Evolutionary conservation across 768 basidiomycete genomes (phyloP).

Genomic region (Leccinum obscurum): DNA sequence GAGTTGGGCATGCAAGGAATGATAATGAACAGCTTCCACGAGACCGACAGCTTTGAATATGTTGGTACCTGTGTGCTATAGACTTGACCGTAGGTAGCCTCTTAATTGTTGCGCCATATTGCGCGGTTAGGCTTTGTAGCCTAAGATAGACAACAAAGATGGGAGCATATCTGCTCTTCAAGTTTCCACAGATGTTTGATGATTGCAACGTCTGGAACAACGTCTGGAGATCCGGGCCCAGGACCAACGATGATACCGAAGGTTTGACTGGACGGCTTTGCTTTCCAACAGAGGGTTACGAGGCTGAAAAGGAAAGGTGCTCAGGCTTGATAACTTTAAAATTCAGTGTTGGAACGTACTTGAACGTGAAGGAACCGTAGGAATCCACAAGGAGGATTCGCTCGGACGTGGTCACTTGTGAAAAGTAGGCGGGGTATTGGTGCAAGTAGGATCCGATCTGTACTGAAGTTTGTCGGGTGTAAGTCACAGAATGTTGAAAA

Average conservation of each 20-base stretch:
- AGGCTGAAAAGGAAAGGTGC: constrained; percentile 45
- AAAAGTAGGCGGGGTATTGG: not conserved
- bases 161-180: constrained; percentile 54
- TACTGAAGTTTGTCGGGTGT: too few species aligned
- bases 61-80: constrained; percentile 60
- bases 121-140: constrained; percentile 70
- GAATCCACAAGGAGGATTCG: constrained; percentile 76
- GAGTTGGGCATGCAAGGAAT: constrained; percentile 69
- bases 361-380: constrained; percentile 85
- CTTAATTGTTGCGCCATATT: constrained; percentile 58
- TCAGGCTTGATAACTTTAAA: constrained; percentile 3
- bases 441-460: not conserved
- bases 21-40: constrained; percentile 72
- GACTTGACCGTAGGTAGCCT: constrained; percentile 66
- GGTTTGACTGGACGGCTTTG: constrained; percentile 60
- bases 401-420: constrained; percentile 36
- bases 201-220: constrained; percentile 61
- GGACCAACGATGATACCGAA: constrained; percentile 75
- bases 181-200: constrained; percentile 72
- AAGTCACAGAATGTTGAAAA: not conserved
- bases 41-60: constrained; percentile 59
- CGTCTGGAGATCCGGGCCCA: constrained; percentile 76
- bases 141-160: constrained; percentile 85
- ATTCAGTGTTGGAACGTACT: constrained; percentile 46
- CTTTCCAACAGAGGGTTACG: constrained; percentile 63